Base-by-base conservation (phyloP, 2,329 filamentous ascomycete species). In the Leptodontidium sp. region DNA sequence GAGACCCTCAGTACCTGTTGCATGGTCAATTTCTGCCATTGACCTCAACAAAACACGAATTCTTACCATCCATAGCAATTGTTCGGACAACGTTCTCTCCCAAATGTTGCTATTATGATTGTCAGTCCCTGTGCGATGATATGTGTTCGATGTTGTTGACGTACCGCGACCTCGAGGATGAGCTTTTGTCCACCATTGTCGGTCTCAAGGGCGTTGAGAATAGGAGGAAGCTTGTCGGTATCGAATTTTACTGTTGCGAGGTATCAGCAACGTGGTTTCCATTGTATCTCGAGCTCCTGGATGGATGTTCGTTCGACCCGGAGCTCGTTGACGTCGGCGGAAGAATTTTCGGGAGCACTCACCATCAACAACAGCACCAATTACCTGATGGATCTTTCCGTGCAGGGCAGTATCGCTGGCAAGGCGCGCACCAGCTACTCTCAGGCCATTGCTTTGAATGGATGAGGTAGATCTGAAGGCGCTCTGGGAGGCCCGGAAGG, bases 21-120 rank as follows among this genome's bases (percentile, higher is more conserved):
- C 49, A 32, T 65, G 58, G 70, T 77, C 67, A 77, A 75, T 74
- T 66, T 72, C 68, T 72, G 68, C 62, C 57, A 67, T 69, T 64
- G 58, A 38, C 32, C 57, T 62, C 57, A 64, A 66, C 43, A 14
- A 21, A 63, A 57, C 21, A 38, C 38, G 61, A 64, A 68, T 67
- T 83, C 89, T 84, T 90, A 97, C 95, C 96, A 86, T 99, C 96
- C 96, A 99, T 99, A 86, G 96, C 96, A 97, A 99, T 99, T 85
- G 93, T 97, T 85, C 96, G 91, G 84, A 99, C 96, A 82, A 98
- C 93, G 88, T 93, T 97, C 88, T 99, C 93, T 87, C 96, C 96
- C 84, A 99, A 87, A 90, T 98, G 96, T 98, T 99, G 96, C 94
- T 98, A 79, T 76, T 70, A 63, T 71, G 35, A 58, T 73, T 75